A percentile compares a stretch with the other conserved stretches of the same genome.
Evolutionary conservation across 2,329 filamentous ascomycete genomes (phyloP).

Genomic region (Ophiostoma piceae): DNA sequence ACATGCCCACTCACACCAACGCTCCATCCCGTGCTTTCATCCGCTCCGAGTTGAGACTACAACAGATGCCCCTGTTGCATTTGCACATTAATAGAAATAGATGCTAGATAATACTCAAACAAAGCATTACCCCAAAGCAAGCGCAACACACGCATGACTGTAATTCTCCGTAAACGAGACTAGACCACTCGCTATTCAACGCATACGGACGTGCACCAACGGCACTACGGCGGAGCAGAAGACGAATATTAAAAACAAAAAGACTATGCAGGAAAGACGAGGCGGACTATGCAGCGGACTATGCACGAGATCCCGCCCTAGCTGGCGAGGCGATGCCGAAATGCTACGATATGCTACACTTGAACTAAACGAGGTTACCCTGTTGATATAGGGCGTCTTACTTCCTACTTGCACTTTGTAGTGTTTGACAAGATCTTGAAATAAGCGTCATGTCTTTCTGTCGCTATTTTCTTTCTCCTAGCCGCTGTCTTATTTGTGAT

Average conservation of each 20-base stretch:
- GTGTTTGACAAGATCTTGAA: too few relatives aligned
- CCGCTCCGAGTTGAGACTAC: neutral
- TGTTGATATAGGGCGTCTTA: neutral
- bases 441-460: neutral
- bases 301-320: constrained; percentile 6
- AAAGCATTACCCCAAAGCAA: neutral
- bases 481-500: neutral
- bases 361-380: neutral
- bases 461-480: neutral
- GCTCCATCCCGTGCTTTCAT: neutral
- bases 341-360: constrained; percentile 11
- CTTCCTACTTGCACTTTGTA: too few relatives aligned
- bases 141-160: too few relatives aligned
- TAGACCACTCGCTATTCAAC: neutral
- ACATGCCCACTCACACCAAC: neutral
- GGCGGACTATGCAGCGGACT: neutral
- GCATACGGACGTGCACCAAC: neutral
- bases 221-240: neutral
- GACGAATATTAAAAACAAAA: too few relatives aligned
- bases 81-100: neutral
- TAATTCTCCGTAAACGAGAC: too few relatives aligned
- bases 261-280: neutral
- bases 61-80: neutral
- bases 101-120: neutral
- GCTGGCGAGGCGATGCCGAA: constrained; percentile 1